Evolutionary conservation across 306 rosid genomes (phyloP).

Genomic region (Leucaena leucocephala): DNA sequence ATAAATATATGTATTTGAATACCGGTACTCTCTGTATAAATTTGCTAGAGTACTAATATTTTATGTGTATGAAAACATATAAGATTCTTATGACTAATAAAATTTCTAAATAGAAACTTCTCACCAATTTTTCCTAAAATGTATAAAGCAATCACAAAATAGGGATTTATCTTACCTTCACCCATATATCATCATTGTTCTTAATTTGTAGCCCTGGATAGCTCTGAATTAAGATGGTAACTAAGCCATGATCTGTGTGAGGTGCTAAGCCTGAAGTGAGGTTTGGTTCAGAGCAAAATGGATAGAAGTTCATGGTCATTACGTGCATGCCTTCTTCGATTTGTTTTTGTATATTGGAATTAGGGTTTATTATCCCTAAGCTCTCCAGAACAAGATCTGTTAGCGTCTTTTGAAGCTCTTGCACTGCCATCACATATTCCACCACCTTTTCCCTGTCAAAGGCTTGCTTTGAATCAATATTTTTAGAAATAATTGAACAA

Average conservation of each 20-base stretch:
- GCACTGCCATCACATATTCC: not conserved
- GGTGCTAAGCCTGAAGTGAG: slow-evolving; percentile 6
- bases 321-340: not conserved
- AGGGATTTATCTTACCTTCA: not conserved
- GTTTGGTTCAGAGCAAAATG: slow-evolving; percentile 28
- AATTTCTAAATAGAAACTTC: no score
- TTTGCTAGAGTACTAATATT: no score
- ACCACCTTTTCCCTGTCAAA: not conserved
- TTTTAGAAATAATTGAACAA: no score
- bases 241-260: slow-evolving; percentile 33
- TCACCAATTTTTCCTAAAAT: no score
- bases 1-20: no score
- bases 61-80: no score
- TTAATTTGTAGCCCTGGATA: slow-evolving; percentile 28
- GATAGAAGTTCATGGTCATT: slow-evolving; percentile 24
- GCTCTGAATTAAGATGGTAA: slow-evolving; percentile 24
- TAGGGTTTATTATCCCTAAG: slow-evolving; percentile 16
- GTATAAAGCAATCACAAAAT: no score
- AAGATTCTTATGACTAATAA: no score
- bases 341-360: slow-evolving; percentile 4
- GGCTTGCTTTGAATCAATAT: no score
- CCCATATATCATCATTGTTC: slow-evolving; percentile 26
- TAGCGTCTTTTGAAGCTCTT: not conserved
- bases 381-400: slow-evolving; percentile 13
- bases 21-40: no score